Evolutionary conservation across 2,329 filamentous ascomycete species (phyloP), one percentile per base, ranked within the genome.

Genomic region (Neonectria magnoliae): DNA sequence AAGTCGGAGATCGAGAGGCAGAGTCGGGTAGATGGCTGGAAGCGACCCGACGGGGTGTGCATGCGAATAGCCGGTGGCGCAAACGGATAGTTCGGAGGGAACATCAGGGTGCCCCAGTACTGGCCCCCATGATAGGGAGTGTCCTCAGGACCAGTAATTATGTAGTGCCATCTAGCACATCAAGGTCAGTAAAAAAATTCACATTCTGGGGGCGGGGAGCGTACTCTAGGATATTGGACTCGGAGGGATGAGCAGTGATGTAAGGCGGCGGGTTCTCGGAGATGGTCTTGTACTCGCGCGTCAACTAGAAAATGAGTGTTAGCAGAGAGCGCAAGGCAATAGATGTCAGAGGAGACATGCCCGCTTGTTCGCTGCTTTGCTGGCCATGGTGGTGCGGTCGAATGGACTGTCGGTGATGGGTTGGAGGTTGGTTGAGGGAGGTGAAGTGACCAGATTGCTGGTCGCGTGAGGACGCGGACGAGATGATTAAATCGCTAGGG

Each of bases 1-100:
- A 98, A 99, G 78, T 99, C 96, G 73, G 91, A 95, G 75, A 99
- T 99, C 76, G 93, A 97, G 52, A 99, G 90, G 76, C 96, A 99
- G 22, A 99, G 88, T 54, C 96, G 89, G 14, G 93, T 94, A 2
- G 92, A 96, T 2, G 94, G 93, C 78, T 97, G 93, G 82, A 99
- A 99, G 76, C 96, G 93, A 64, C 96, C 96, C 13, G 91, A 95
- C 2, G 96, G 96, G 0, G 96, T 99, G 84, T 98, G 96, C 96
- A 99, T 99, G 76, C 95, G 93, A 80, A 99, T 99, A 2, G 96
- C 94, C 5, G 96, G 96, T 33, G 96, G 96, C 13, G 94, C 95
- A 80, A 98, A 99, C 27, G 96, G 96, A 78, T 99, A 99, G 83
- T 98, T 94, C 9, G 94, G 88, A 16, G 96, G 96, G 80, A 99